Evolutionary conservation across 108 stramenopile genomes (phyloP).

Genomic region (Mediolabrus comicus): DNA sequence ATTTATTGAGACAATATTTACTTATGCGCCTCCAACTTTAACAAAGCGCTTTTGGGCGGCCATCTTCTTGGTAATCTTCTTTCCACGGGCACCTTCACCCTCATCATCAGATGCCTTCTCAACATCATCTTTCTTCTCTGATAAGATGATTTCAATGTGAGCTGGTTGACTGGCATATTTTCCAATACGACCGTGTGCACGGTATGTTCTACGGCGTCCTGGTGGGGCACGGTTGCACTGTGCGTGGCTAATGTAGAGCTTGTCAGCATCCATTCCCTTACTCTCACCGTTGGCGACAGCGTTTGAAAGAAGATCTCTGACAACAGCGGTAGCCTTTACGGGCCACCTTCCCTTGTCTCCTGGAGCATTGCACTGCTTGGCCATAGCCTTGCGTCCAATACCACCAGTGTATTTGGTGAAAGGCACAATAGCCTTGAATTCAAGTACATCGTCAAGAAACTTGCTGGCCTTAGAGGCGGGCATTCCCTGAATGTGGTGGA

Average conservation of each 20-base stretch:
- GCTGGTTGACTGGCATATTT: slow-evolving; percentile 97
- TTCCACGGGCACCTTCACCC: slow-evolving; percentile 55
- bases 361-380: slow-evolving; percentile 88
- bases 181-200: slow-evolving; percentile 99
- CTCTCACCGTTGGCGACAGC: slow-evolving; percentile 97
- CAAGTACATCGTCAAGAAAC: slow-evolving; percentile 92
- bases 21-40: slow-evolving; percentile 61
- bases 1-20: slow-evolving; percentile 1
- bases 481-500: slow-evolving; percentile 95
- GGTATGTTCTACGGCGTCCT: slow-evolving; percentile 97
- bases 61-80: slow-evolving; percentile 81
- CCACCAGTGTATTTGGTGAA: slow-evolving; percentile 97
- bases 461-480: slow-evolving; percentile 84
- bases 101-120: slow-evolving; percentile 70
- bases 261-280: slow-evolving; percentile 91
- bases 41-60: slow-evolving; percentile 84
- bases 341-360: slow-evolving; percentile 98
- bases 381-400: slow-evolving; percentile 95
- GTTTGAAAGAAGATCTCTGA: slow-evolving; percentile 94
- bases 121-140: slow-evolving; percentile 78
- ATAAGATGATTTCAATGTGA: slow-evolving; percentile 97
- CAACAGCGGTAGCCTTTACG: slow-evolving; percentile 95
- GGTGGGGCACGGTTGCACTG: slow-evolving; percentile 97
- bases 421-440: slow-evolving; percentile 94
- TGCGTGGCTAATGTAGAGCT: slow-evolving; percentile 89